phyloP scores from a whole-genome alignment of 805 yeast species.

The Zygosaccharomyces rouxii region DNA sequence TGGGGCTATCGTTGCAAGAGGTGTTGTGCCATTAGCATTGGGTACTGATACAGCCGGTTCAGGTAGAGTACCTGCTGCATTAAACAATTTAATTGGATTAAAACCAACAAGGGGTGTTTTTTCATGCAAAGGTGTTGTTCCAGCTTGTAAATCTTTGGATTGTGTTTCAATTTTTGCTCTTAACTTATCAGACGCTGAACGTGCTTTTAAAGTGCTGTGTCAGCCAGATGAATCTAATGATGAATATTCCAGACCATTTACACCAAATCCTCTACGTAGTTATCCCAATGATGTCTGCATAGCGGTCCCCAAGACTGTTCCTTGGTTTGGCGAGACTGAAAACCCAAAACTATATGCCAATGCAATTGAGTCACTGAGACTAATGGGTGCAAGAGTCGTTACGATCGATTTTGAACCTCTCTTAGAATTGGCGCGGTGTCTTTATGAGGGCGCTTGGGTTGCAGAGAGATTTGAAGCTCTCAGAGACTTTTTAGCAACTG shows the following conservation, averaged over 20 bases:
- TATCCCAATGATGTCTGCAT: slow-evolving; percentile 59
- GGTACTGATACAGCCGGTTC: slow-evolving; percentile 99
- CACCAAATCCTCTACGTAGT: slow-evolving; percentile 55
- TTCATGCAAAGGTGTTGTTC: slow-evolving; percentile 89
- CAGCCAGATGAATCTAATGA: slow-evolving; percentile 62
- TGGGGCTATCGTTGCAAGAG: slow-evolving; percentile 86
- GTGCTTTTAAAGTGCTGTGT: slow-evolving; percentile 66
- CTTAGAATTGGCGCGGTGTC: slow-evolving; percentile 74
- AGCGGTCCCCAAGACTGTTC: slow-evolving; percentile 69
- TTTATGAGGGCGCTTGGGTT: slow-evolving; percentile 99
- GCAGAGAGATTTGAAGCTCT: slow-evolving; percentile 89
- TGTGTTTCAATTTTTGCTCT: slow-evolving; percentile 84
- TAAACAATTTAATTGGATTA: slow-evolving; percentile 86
- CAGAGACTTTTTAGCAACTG: slow-evolving; percentile 61
- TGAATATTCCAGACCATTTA: slow-evolving; percentile 76
- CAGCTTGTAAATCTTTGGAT: slow-evolving; percentile 93
- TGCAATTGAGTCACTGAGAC: slow-evolving; percentile 53
- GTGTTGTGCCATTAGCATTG: slow-evolving; percentile 80
- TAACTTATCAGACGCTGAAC: slow-evolving; percentile 78
- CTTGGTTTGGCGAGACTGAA: slow-evolving; percentile 78
- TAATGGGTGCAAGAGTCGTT: slow-evolving; percentile 55
- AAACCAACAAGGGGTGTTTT: slow-evolving; percentile 90
- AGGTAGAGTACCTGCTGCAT: slow-evolving; percentile 94
- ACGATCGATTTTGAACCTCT: slow-evolving; percentile 70
- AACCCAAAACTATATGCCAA: slow-evolving; percentile 64